phyloP scores from a whole-genome alignment of 129 eudicot genomes.

The Lactuca saligna region DNA sequence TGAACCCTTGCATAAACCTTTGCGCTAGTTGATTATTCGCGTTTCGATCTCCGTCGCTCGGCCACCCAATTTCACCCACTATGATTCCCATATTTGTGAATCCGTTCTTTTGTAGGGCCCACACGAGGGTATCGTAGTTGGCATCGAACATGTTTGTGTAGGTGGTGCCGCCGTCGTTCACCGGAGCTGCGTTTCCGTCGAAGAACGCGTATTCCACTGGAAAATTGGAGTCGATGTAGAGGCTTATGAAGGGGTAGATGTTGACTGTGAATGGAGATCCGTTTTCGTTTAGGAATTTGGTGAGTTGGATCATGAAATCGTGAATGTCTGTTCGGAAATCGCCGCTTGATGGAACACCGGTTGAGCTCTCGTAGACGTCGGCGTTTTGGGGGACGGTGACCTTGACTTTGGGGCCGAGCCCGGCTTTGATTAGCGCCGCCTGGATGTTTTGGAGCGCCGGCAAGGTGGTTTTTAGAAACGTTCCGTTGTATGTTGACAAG shows the following conservation, averaged over 20 bases:
- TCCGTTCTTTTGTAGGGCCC: slow-evolving; percentile 77
- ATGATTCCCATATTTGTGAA: slow-evolving; percentile 62
- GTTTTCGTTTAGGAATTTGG: slow-evolving; percentile 59
- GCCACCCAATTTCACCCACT: slow-evolving; percentile 97
- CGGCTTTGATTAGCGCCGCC: slow-evolving; percentile 76
- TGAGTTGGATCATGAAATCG: slow-evolving; percentile 57
- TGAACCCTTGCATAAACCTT: slow-evolving; percentile 84
- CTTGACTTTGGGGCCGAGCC: slow-evolving; percentile 55
- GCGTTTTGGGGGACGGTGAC: slow-evolving; percentile 89
- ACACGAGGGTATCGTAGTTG: slow-evolving; percentile 77
- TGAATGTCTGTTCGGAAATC: slow-evolving; percentile 75
- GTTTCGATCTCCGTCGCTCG: slow-evolving; percentile 74
- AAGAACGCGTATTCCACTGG: slow-evolving; percentile 84
- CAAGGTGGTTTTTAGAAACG: slow-evolving; percentile 49
- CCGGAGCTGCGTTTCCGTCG: slow-evolving; percentile 56
- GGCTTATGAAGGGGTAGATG: slow-evolving; percentile 92
- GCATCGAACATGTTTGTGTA: slow-evolving; percentile 91
- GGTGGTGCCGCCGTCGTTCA: slow-evolving; percentile 59
- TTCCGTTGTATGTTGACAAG: slow-evolving; percentile 67
- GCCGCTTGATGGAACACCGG: slow-evolving; percentile 61
- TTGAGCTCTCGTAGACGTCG: slow-evolving; percentile 67
- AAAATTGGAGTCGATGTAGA: slow-evolving; percentile 67
- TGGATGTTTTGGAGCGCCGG: slow-evolving; percentile 85
- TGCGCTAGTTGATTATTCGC: slow-evolving; percentile 61
- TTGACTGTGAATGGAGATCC: slow-evolving; percentile 80